Evolutionary conservation across 1,139 yeast species (phyloP).

Genomic region (Suhomyces anneliseae): DNA sequence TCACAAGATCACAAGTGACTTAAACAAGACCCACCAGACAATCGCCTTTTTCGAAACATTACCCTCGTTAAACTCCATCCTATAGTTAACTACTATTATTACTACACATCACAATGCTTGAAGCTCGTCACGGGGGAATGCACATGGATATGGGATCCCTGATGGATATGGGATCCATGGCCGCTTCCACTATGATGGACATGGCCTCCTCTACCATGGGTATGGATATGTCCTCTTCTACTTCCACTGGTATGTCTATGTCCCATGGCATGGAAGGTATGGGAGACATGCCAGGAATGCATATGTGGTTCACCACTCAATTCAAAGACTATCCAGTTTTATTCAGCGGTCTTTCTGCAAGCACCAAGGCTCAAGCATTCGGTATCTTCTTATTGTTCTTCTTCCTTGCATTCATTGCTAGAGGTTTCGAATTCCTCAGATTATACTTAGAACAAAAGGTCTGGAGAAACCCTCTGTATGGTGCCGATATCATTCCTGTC

Average conservation of each 20-base stretch:
- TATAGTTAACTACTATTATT: no score
- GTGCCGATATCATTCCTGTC: neutral
- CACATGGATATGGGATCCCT: constrained; percentile 2
- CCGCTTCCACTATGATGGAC: constrained; percentile 6
- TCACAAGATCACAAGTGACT: no score
- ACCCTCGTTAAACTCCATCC: no score
- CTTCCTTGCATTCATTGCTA: constrained; percentile 54
- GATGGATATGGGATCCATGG: constrained; percentile 16
- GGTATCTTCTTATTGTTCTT: constrained; percentile 68
- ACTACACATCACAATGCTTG: no score
- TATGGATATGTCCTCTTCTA: constrained; percentile 13
- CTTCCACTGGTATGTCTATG: constrained; percentile 5
- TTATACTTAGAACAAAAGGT: constrained; percentile 67
- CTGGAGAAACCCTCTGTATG: constrained; percentile 46
- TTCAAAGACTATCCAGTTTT: constrained; percentile 60
- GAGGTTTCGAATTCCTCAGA: constrained; percentile 58
- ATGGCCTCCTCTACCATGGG: constrained; percentile 11
- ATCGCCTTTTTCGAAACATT: no score
- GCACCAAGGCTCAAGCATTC: constrained; percentile 59
- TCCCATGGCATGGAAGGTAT: constrained; percentile 10
- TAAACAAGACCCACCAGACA: no score
- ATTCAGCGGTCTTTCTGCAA: constrained; percentile 54
- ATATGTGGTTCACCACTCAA: constrained; percentile 52
- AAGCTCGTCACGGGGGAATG: no score
- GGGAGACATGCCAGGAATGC: constrained; percentile 42